Evolutionary conservation across 208 protist species (phyloP).

Genomic region (Leishmania major): DNA sequence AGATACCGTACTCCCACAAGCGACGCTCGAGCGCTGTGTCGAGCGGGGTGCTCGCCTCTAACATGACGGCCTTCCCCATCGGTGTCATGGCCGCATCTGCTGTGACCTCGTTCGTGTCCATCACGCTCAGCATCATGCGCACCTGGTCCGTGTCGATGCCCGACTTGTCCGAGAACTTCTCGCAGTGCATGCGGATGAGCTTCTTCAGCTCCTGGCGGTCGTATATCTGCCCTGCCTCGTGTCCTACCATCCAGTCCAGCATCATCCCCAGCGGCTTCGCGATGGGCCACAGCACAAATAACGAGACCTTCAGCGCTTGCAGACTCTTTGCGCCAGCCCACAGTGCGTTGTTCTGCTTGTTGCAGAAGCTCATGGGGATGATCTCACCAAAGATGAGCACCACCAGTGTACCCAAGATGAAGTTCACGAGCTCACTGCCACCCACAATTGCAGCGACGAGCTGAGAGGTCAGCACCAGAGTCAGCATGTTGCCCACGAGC

Average conservation of each 20-base stretch:
- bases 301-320: constrained; percentile 56
- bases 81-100: constrained; percentile 60
- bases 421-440: constrained; percentile 65
- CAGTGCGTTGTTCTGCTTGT: constrained; percentile 75
- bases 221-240: constrained; percentile 79
- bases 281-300: constrained; percentile 74
- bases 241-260: constrained; percentile 68
- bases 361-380: constrained; percentile 81
- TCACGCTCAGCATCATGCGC: constrained; percentile 75
- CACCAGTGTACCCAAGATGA: constrained; percentile 68
- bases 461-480: constrained; percentile 79
- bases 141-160: constrained; percentile 72
- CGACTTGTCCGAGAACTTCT: constrained; percentile 70
- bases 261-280: constrained; percentile 75
- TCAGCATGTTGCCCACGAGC: constrained; percentile 85
- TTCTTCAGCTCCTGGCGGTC: constrained; percentile 81
- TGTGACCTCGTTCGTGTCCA: constrained; percentile 70
- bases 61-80: constrained; percentile 55
- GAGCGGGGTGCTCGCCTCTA: constrained; percentile 39
- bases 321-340: constrained; percentile 53
- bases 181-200: constrained; percentile 72
- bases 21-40: constrained; percentile 47
- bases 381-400: constrained; percentile 82
- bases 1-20: constrained; percentile 76
- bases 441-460: constrained; percentile 73